Evolutionary conservation across 768 basidiomycete species (phyloP).

Genomic region (Psilocybe subaeruginosa): DNA sequence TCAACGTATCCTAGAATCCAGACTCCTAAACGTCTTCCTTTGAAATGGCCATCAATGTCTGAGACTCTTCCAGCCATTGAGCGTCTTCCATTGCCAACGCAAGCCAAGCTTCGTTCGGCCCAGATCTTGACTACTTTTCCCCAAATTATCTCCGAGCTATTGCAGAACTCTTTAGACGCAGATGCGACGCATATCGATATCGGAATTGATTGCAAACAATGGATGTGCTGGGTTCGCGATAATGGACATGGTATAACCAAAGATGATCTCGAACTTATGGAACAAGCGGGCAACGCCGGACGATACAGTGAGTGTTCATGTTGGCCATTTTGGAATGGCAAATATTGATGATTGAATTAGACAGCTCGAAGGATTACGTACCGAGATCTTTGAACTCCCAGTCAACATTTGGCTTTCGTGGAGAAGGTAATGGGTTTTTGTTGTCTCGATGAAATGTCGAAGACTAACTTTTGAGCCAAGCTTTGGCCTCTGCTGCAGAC

Average conservation of each 20-base stretch:
- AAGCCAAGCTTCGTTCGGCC: conserved; percentile 75
- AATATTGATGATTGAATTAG: conserved; percentile 35
- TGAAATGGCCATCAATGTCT: conserved; percentile 25
- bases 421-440: conserved; percentile 67
- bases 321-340: background rate
- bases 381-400: conserved; percentile 50
- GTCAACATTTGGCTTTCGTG: conserved; percentile 87
- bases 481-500: conserved; percentile 82
- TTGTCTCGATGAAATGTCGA: background rate
- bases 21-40: background rate
- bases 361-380: conserved; percentile 72
- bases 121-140: conserved; percentile 83
- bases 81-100: conserved; percentile 63
- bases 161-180: conserved; percentile 92
- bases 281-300: conserved; percentile 49
- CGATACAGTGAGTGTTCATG: conserved; percentile 68
- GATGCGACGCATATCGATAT: conserved; percentile 68
- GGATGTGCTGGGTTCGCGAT: conserved; percentile 87
- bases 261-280: conserved; percentile 59
- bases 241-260: conserved; percentile 78
- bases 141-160: conserved; percentile 79
- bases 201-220: conserved; percentile 73
- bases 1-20: background rate
- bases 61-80: conserved; percentile 30
- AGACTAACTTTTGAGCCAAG: conserved; percentile 38